Evolutionary conservation across 139 green algal species (phyloP).

Genomic region (Micractinium sp.): DNA sequence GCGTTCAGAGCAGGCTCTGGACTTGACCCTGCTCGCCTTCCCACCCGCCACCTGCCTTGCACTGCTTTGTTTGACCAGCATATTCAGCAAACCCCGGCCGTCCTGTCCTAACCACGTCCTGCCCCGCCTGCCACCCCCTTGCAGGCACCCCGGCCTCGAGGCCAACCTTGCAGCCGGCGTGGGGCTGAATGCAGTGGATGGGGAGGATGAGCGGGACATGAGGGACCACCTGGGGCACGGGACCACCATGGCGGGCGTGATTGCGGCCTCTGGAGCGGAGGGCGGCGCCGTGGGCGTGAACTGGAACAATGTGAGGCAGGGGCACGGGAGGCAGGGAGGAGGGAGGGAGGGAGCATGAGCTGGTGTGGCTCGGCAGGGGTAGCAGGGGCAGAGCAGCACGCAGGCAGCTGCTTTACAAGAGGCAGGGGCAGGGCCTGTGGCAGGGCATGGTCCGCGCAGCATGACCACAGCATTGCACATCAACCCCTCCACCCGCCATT

Average conservation of each 20-base stretch:
- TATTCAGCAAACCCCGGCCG: no score
- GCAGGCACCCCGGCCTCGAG: not conserved
- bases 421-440: not conserved
- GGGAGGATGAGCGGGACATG: not conserved
- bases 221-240: constrained; percentile 5
- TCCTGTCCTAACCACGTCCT: no score
- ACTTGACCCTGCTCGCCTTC: no score
- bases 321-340: not conserved
- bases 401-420: not conserved
- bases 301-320: constrained; percentile 17
- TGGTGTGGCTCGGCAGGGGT: not conserved
- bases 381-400: no score
- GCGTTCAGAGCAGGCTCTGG: no score
- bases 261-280: not conserved
- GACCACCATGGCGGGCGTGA: constrained; percentile 8
- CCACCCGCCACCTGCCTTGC: no score
- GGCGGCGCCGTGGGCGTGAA: constrained; percentile 22
- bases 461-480: not conserved
- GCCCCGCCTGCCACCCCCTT: not conserved
- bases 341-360: not conserved
- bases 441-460: not conserved
- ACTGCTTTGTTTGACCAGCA: no score
- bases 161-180: not conserved
- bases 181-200: constrained; percentile 16
- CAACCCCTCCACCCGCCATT: not conserved